phyloP scores from a whole-genome alignment of 2,329 filamentous ascomycete species.

The Elsinoe ampelina region DNA sequence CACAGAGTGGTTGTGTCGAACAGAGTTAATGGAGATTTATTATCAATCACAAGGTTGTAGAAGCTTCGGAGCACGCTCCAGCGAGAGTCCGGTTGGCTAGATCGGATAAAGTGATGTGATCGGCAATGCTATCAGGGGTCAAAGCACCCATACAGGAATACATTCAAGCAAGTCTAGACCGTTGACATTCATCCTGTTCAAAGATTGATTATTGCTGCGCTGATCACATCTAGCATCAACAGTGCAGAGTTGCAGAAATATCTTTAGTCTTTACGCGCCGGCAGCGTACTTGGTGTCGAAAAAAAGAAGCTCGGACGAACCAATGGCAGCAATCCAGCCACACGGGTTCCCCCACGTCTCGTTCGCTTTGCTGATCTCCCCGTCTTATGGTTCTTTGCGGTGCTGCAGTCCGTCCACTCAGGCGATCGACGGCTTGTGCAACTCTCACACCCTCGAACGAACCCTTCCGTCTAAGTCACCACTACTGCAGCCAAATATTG shows the following conservation, averaged over 20 bases:
- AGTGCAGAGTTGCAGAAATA: neutral
- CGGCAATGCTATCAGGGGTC: slow-evolving; percentile 1
- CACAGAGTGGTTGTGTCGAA: no score
- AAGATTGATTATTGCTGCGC: neutral
- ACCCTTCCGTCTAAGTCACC: neutral
- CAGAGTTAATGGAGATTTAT: neutral
- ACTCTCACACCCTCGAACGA: neutral
- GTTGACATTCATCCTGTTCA: neutral
- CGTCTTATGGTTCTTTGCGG: neutral
- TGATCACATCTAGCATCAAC: neutral
- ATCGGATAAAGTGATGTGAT: slow-evolving; percentile 1
- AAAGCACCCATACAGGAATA: neutral
- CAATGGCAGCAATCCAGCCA: neutral
- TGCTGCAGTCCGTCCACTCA: neutral
- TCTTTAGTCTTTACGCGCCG: neutral
- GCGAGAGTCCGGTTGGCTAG: neutral
- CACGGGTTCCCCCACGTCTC: neutral
- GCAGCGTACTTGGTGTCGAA: neutral
- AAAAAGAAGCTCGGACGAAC: slow-evolving; percentile 7
- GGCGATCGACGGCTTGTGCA: slow-evolving; percentile 6
- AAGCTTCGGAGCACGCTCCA: slow-evolving; percentile 3
- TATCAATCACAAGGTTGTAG: neutral
- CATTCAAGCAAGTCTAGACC: no score
- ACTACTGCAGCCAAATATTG: neutral
- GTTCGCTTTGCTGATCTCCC: neutral